Percentiles rank a stretch among this genome's conserved stretches.
phyloP scores from a whole-genome alignment of 1,139 yeast genomes.

The Wickerhamomyces sp. region DNA sequence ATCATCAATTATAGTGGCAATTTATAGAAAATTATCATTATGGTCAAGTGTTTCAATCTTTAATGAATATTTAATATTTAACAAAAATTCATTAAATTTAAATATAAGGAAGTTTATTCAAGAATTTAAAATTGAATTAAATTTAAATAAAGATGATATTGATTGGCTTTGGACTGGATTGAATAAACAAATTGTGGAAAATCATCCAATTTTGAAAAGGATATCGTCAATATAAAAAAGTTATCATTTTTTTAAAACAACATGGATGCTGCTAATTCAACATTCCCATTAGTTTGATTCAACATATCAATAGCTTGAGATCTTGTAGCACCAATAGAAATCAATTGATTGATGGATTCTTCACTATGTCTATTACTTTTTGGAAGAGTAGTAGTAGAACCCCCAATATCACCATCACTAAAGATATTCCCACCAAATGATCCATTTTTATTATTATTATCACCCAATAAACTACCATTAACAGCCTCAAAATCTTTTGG shows the following conservation, averaged over 20 bases:
- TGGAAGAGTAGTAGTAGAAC: constrained; percentile 18
- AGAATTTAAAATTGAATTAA: constrained; percentile 49
- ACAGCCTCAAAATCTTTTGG: constrained; percentile 33
- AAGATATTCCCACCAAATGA: constrained; percentile 1
- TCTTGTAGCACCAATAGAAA: constrained; percentile 67
- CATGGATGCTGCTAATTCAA: constrained; percentile 80
- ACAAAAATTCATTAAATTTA: constrained; percentile 66
- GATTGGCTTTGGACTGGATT: constrained; percentile 72
- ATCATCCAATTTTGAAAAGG: constrained; percentile 29
- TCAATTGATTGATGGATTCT: constrained; percentile 47
- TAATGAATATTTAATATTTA: constrained; percentile 76
- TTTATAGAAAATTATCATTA: constrained; percentile 73
- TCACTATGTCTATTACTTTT: constrained; percentile 23
- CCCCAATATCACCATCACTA: constrained; percentile 5
- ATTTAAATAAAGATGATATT: neutral
- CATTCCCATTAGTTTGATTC: constrained; percentile 63
- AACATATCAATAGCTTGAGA: constrained; percentile 64
- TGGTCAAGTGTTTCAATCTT: constrained; percentile 91
- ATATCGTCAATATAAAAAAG: constrained; percentile 6
- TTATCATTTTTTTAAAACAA: constrained; percentile 40
- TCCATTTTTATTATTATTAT: constrained; percentile 4
- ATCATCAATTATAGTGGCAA: constrained; percentile 78
- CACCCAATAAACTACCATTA: constrained; percentile 1
- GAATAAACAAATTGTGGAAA: constrained; percentile 43
- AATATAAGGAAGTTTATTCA: constrained; percentile 84